Evolutionary conservation across 345 rosid species (phyloP), one percentile per base, ranked within the genome.

Genomic region (Rhizophora mangle): DNA sequence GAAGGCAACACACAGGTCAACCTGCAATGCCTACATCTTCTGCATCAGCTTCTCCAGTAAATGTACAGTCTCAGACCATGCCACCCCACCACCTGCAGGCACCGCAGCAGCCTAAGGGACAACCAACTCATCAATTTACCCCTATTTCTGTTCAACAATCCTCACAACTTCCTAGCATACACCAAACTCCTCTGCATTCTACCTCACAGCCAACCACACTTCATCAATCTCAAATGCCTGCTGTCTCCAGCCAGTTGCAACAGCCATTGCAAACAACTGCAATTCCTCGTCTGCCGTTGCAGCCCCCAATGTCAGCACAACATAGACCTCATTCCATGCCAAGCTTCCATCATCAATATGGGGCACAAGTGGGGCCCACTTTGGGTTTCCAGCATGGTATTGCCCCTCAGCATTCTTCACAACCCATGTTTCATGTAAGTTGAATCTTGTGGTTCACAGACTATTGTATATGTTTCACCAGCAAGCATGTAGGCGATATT

Each of bases 371-470:
- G 84, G 93, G 88, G 53, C 85, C 90, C 54, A 83, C 72, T 82
- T 37, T 74, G 74, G 94, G 90, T 64, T 90, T 82, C 77, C 96
- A 87, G 68, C 92, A 84, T 68, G 78, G 85, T 65, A 85, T 78
- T 55, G 85, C 82, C 74, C 88, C 88, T 76, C 97, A 92, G 76
- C 94, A 86, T 82, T 81, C 58, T 68, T 82, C 91, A 64, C 96
- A 88, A 57, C 85, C 91, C 21, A 70, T 85, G 78, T 92, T 78
- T 86, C 97, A 85, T 80, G 98, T 95, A 75, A 87, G 96, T 67
- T 71, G 58, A 68, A 71, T 65, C 52, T 75, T 52, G 46, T 53
- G 37, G 21, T 63, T 79, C 63, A 32, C 31, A 30, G 49, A 52
- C n/a, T 13, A 49, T 51, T 74, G 37, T 65, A 24, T 22, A 47